A percentile compares a stretch with the other conserved stretches of the same genome.
Conservation (phyloP, 2,329 filamentous ascomycete genomes). For the Magnaporthiopsis incrustans region DNA sequence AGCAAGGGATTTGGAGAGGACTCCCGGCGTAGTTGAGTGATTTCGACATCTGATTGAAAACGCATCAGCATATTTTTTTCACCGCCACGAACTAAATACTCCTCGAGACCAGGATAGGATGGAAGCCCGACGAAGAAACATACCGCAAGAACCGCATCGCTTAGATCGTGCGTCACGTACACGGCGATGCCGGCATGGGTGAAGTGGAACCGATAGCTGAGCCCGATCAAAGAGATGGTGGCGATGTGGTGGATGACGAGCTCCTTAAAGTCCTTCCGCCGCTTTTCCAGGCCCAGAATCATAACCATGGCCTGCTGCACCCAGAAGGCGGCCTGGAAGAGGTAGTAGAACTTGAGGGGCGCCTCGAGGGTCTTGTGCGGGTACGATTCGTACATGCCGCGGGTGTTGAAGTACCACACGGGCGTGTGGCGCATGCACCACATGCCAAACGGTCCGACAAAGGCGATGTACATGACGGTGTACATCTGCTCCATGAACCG, state of each 20-base stretch:
- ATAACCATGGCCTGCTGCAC: slow-evolving; percentile 62
- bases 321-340: slow-evolving; percentile 69
- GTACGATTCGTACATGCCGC: slow-evolving; percentile 63
- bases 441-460: slow-evolving; percentile 59
- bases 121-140: slow-evolving; percentile 19
- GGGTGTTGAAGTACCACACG: slow-evolving; percentile 69
- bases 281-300: slow-evolving; percentile 61
- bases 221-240: slow-evolving; percentile 54
- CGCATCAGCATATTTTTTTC: slow-evolving; percentile 1
- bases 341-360: slow-evolving; percentile 66
- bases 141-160: slow-evolving; percentile 69
- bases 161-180: slow-evolving; percentile 68
- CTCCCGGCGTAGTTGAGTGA: slow-evolving; percentile 63
- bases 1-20: slow-evolving; percentile 49
- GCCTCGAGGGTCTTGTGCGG: slow-evolving; percentile 59
- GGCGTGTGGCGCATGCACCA: slow-evolving; percentile 63
- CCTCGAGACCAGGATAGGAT: background rate
- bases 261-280: slow-evolving; percentile 67
- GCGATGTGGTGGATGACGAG: slow-evolving; percentile 66
- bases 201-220: slow-evolving; percentile 70
- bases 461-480: slow-evolving; percentile 61
- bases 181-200: slow-evolving; percentile 67
- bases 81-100: background rate
- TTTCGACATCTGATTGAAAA: slow-evolving; percentile 50
- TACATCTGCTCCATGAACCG: slow-evolving; percentile 74